A percentile compares a stretch with the other conserved stretches of the same genome.
Evolutionary conservation across 2,329 filamentous ascomycete species (phyloP).

Genomic region (Sporothrix euskadiensis): DNA sequence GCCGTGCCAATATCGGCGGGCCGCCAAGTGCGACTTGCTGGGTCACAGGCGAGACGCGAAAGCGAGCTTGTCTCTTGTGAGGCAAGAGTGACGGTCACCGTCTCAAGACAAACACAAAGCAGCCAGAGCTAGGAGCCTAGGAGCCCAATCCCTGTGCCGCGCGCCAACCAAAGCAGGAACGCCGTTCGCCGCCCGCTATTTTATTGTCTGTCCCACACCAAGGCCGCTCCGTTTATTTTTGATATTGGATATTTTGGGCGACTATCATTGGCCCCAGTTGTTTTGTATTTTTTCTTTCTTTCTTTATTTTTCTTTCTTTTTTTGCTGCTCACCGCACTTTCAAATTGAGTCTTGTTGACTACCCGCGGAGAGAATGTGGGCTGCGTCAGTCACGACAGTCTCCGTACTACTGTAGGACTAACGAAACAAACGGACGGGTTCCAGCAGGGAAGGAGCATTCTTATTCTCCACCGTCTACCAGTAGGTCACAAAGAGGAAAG

Average conservation of each 20-base stretch:
- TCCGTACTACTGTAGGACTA: slow-evolving; percentile 21
- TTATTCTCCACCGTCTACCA: background rate
- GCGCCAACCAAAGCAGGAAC: slow-evolving; percentile 16
- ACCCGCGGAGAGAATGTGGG: background rate
- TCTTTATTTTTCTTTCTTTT: background rate
- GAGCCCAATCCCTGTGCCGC: slow-evolving; percentile 13
- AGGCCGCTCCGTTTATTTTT: slow-evolving; percentile 2
- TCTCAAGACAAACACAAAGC: background rate
- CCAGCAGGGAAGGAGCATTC: slow-evolving; percentile 3
- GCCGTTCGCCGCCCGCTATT: slow-evolving; percentile 2
- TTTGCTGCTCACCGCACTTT: slow-evolving; percentile 17
- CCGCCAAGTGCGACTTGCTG: slow-evolving; percentile 1
- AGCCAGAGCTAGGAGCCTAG: background rate
- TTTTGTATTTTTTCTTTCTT: background rate
- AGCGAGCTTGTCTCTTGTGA: slow-evolving; percentile 8
- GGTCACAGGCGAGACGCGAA: background rate
- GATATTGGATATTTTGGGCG: background rate
- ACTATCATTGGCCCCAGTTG: background rate
- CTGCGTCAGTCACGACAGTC: background rate
- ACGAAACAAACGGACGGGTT: slow-evolving; percentile 20
- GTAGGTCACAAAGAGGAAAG: background rate
- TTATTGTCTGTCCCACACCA: background rate
- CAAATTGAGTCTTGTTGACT: background rate
- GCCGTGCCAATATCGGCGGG: slow-evolving; percentile 6
- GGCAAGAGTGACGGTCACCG: slow-evolving; percentile 5